These are phyloP conservation scores for Stachybotrys chlorohalonatus DNA, from an alignment of 2,329 filamentous ascomycete genomes.

Conservation along the genomic window DNA sequence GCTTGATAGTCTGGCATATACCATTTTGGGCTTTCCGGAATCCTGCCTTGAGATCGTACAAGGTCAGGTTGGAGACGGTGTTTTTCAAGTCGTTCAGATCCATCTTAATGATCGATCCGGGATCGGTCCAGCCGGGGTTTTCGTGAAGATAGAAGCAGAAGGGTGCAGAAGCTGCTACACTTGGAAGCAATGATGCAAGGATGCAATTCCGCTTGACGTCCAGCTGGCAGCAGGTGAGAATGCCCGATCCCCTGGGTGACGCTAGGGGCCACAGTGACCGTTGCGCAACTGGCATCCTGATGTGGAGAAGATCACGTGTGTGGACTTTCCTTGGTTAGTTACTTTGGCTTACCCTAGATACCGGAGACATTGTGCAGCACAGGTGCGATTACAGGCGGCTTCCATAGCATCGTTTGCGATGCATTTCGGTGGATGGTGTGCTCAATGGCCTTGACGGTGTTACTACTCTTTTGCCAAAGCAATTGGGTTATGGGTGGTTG, in stretches of 20 bases:
- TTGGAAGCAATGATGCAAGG: not conserved
- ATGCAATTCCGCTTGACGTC: conserved; percentile 11
- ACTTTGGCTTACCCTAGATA: not conserved
- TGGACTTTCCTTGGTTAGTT: not conserved
- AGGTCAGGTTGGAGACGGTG: conserved; percentile 80
- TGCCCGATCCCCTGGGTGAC: conserved; percentile 2
- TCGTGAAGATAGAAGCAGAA: not conserved
- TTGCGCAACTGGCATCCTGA: not conserved
- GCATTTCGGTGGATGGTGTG: too few relatives aligned
- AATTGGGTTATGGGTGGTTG: too few relatives aligned
- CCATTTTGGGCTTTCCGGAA: conserved; percentile 97
- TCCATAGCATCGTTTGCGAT: not conserved
- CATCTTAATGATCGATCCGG: conserved; percentile 44
- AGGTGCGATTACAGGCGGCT: not conserved
- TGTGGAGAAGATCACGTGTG: not conserved
- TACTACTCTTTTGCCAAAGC: too few relatives aligned
- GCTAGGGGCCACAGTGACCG: not conserved
- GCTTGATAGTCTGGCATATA: conserved; percentile 26
- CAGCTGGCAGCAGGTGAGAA: conserved; percentile 2
- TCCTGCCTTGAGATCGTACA: conserved; percentile 92
- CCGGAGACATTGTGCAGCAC: not conserved
- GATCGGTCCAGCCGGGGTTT: not conserved
- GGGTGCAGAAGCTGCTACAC: not conserved
- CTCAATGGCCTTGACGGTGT: too few relatives aligned
- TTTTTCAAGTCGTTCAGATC: conserved; percentile 80